phyloP scores from a whole-genome alignment of 176 grass and related monocot species.

The barley (Hordeum vulgare) region MorexV3_pseudomolecules_assembly NC_058522.1:395745241-395745740 shows the following conservation, averaged over 20 bases:
- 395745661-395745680: constrained; percentile 42
- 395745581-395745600: constrained; percentile 3
- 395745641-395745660: constrained; percentile 34
- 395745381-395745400: background rate
- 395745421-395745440: background rate
- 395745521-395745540: background rate
- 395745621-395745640: background rate
- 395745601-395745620: constrained; percentile 15
- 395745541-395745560: constrained; percentile 9
- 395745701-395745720: background rate
- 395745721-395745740: background rate
- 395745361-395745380: background rate
- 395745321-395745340: background rate
- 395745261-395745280: background rate
- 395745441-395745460: background rate
- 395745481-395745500: background rate
- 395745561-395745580: background rate
- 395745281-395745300: background rate
- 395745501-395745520: background rate
- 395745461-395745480: background rate
- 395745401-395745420: background rate
- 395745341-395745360: background rate
- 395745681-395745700: constrained; percentile 2
- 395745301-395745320: background rate
- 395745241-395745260: background rate